Evolutionary conservation across 164 flowering plant genomes (phyloP), one percentile per base, ranked within the genome.

Genomic region (Vitis rotundifolia): DNA sequence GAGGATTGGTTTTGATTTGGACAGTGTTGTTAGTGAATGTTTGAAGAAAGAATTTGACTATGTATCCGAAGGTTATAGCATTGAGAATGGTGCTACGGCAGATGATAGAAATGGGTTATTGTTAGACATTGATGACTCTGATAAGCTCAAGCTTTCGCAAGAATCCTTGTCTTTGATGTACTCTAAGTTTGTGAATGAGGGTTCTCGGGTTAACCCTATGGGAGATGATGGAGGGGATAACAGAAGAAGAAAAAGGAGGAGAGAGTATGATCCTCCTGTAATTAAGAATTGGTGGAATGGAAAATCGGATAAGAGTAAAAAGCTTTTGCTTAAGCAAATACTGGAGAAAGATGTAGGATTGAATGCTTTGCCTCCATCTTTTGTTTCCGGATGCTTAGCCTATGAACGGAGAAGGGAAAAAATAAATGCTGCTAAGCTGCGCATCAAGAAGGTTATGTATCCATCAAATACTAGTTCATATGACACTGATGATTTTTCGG

Each of bases 351-450:
- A 90, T 77, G 86, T 89, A 2, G 95, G 97, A 37, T 78, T 84
- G 74, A 80, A 83, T 75, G 71, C 76, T 11, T 61, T 82, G 76
- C 97, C 99, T 49, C 96, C 96, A 26, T 89, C 97, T 63, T 95
- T 85, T 70, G 77, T 89, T 65, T 73, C 76, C 0, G 89, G 87
- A 44, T 73, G 78, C 60, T 47, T 67, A 70, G 86, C 73, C 0
- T 53, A 76, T 28, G 71, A 81, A 73, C 82, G 75, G 76, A 85
- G 98, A 67, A 83, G 81, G 75, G 86, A 79, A 58, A 95, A 86
- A 80, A 91, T 93, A 63, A 72, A 69, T 50, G 88, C 90, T 66
- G 97, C 98, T 15, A 95, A 88, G 79, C 16, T 68, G 49, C 83
- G 94, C 8, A 89, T 95, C 56, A 47, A 79, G 29, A 78, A 72